Conservation (phyloP, 805 yeast species). For the Cyberlindnera mississippiensis region DNA sequence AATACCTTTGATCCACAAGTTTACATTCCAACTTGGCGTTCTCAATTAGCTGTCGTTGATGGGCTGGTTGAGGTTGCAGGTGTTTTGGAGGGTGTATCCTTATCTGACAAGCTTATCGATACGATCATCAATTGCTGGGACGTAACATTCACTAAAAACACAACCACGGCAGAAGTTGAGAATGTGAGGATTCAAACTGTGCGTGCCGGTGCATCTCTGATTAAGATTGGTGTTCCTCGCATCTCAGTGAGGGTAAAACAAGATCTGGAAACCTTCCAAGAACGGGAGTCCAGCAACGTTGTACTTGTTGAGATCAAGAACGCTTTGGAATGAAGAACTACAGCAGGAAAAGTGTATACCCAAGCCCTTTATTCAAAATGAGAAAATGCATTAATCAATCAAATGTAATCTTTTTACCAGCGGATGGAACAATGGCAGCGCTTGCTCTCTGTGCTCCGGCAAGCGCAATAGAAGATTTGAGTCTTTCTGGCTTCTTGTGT, state of each 20-base stretch:
- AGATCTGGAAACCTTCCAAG: slow-evolving; percentile 26
- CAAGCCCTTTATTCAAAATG: too few species aligned
- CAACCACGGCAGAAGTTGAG: slow-evolving; percentile 45
- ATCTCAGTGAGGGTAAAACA: slow-evolving; percentile 20
- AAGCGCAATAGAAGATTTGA: slow-evolving; percentile 76
- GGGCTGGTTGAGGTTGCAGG: slow-evolving; percentile 29
- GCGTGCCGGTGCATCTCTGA: slow-evolving; percentile 32
- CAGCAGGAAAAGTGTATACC: too few species aligned
- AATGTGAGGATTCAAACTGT: slow-evolving; percentile 52
- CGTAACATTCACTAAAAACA: slow-evolving; percentile 29
- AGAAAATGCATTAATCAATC: neutral
- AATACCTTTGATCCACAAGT: slow-evolving; percentile 27
- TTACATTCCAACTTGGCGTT: slow-evolving; percentile 54
- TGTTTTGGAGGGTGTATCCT: slow-evolving; percentile 5
- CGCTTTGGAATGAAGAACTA: slow-evolving; percentile 1
- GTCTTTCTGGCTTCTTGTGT: slow-evolving; percentile 18
- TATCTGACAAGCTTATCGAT: slow-evolving; percentile 12
- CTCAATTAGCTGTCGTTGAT: slow-evolving; percentile 45
- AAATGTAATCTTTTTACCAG: slow-evolving; percentile 73
- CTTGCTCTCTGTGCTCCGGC: slow-evolving; percentile 87
- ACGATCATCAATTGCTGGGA: slow-evolving; percentile 23
- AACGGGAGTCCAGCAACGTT: slow-evolving; percentile 44
- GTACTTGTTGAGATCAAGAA: slow-evolving; percentile 34
- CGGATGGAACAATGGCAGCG: slow-evolving; percentile 82
- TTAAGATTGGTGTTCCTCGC: slow-evolving; percentile 13